Percentiles rank a stretch among this genome's conserved stretches.
Evolutionary conservation across 176 grass and related monocot species (phyloP).

Genomic region (Tuctoria greenei): DNA sequence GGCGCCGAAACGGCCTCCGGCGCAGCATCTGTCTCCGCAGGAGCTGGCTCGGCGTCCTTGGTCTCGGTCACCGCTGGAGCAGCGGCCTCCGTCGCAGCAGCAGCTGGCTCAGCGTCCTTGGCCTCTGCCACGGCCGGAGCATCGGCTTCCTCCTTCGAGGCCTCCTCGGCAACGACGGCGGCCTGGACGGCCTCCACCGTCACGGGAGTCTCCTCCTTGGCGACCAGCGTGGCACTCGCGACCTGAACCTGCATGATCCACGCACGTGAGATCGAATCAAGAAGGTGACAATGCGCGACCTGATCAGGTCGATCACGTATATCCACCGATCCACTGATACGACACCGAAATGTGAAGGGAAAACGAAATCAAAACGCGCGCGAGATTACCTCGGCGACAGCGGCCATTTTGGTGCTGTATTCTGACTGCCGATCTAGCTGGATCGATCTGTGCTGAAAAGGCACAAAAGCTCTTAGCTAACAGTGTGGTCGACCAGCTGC

Average conservation of each 20-base stretch:
- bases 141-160: neutral
- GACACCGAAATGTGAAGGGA: neutral
- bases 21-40: neutral
- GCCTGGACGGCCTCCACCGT: conserved; percentile 15
- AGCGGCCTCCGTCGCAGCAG: neutral
- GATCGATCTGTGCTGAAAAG: neutral
- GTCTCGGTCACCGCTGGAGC: conserved; percentile 19
- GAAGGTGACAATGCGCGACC: neutral
- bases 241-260: conserved; percentile 43
- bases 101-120: neutral
- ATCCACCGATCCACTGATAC: neutral
- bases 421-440: neutral
- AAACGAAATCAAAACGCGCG: neutral
- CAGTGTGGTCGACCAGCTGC: neutral
- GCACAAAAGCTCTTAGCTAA: conserved; percentile 1
- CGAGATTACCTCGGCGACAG: conserved; percentile 47
- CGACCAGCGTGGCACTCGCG: neutral
- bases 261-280: neutral
- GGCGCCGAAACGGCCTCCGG: neutral
- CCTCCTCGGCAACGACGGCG: conserved; percentile 2
- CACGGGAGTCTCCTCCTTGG: conserved; percentile 42
- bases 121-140: conserved; percentile 14
- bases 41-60: neutral
- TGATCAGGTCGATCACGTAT: neutral
- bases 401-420: conserved; percentile 55